These are phyloP conservation scores for Penicillium sclerotigenum DNA, from an alignment of 2,329 filamentous ascomycete genomes.

Conservation along the genomic window DNA sequence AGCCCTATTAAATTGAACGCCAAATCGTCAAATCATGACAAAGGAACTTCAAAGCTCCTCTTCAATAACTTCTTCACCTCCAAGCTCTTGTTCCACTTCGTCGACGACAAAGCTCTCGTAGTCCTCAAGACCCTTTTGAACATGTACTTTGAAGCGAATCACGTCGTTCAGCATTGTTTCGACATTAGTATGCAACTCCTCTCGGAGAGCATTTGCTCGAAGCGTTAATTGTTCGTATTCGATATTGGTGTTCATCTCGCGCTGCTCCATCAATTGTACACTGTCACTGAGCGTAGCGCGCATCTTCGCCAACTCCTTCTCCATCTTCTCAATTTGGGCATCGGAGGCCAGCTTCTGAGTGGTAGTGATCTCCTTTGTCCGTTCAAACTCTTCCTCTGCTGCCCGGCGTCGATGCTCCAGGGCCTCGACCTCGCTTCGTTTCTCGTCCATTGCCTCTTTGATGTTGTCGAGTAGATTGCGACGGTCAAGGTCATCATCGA, in stretches of 20 bases:
- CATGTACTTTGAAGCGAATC: slow-evolving; percentile 96
- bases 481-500: slow-evolving; percentile 91
- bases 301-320: slow-evolving; percentile 96
- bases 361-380: slow-evolving; percentile 80
- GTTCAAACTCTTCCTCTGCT: slow-evolving; percentile 90
- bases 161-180: slow-evolving; percentile 95
- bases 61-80: slow-evolving; percentile 55
- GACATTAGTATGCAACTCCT: slow-evolving; percentile 95
- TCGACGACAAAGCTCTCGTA: slow-evolving; percentile 92
- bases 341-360: slow-evolving; percentile 87
- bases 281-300: slow-evolving; percentile 76
- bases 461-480: slow-evolving; percentile 91
- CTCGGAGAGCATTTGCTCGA: slow-evolving; percentile 76
- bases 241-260: slow-evolving; percentile 94
- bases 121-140: slow-evolving; percentile 88
- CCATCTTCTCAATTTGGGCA: slow-evolving; percentile 96
- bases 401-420: slow-evolving; percentile 83
- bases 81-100: slow-evolving; percentile 82
- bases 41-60: slow-evolving; percentile 27
- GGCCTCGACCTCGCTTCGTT: slow-evolving; percentile 85
- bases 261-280: slow-evolving; percentile 87
- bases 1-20: slow-evolving; percentile 1
- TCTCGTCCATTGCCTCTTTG: slow-evolving; percentile 96
- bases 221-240: slow-evolving; percentile 94
- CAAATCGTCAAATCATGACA: slow-evolving; percentile 16